These are phyloP conservation scores for Apiotrichum porosum DNA, from an alignment of 1,284 basidiomycete species.

Conservation along the genomic window DNA sequence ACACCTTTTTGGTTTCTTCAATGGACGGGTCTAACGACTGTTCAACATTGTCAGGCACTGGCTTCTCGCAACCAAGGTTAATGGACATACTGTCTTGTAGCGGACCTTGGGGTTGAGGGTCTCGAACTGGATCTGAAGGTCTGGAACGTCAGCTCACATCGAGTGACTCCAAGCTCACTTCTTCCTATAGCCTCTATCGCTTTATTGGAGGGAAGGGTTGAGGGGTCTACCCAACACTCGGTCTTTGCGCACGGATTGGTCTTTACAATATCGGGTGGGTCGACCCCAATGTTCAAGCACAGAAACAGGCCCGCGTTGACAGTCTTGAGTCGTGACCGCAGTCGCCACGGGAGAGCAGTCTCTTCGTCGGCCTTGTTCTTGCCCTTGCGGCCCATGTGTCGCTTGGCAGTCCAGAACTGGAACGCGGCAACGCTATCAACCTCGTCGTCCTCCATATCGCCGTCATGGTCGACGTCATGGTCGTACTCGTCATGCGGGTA, in stretches of 20 bases:
- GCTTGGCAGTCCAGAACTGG: conserved; percentile 47
- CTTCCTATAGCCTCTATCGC: conserved; percentile 56
- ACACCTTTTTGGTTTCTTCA: conserved; percentile 89
- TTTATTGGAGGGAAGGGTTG: conserved; percentile 78
- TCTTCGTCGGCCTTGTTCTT: conserved; percentile 36
- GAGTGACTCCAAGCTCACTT: conserved; percentile 28
- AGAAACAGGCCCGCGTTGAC: conserved; percentile 88
- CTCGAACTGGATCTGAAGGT: conserved; percentile 94
- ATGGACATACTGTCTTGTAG: conserved; percentile 63
- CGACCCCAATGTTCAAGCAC: conserved; percentile 95
- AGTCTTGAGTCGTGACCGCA: conserved; percentile 79
- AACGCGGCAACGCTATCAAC: conserved; percentile 26
- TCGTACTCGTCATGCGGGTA: conserved; percentile 27
- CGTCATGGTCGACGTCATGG: conserved; percentile 23
- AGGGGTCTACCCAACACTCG: conserved; percentile 97
- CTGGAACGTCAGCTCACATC: conserved; percentile 19
- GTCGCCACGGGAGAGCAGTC: conserved; percentile 59
- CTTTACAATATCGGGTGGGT: conserved; percentile 95
- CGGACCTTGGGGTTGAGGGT: conserved; percentile 76
- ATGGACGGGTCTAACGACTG: conserved; percentile 87
- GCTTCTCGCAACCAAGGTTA: neutral
- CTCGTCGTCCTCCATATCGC: conserved; percentile 24
- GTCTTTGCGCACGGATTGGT: conserved; percentile 92
- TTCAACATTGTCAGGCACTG: conserved; percentile 19
- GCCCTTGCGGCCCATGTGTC: conserved; percentile 40